Base-by-base conservation (phyloP, 108 stramenopile species). In the Cylindrotheca fusiformis region DNA sequence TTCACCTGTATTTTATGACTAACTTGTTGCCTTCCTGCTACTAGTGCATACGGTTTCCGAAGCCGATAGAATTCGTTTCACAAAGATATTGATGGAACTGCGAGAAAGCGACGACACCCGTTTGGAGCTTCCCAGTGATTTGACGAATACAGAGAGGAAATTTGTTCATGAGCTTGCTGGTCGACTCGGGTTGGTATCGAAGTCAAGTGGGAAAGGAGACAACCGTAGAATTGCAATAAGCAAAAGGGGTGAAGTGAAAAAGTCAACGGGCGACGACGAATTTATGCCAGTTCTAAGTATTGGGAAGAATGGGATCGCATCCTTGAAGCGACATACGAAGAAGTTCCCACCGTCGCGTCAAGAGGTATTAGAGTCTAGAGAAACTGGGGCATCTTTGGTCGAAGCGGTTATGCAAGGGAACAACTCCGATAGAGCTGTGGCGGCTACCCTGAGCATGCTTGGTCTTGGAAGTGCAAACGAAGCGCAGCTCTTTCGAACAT, bases 91-190 rank as follows among this genome's bases (percentile, higher is more conserved):
- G 26, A 68, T 74, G 57, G 28, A 74, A 25, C 53, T 90, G 4
- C 71, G 88, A 12, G 88, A 90, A 58, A 56, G 60, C 23, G 50
- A 71, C 12, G 69, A 73, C 4, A 54, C 49, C 4, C 32, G 60
- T 10, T 55, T 83, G 32, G 81, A 80, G 32, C 55, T 90, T 33
- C 80, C 88, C 8, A 23, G 81, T 10, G 66, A 76, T 65, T 61
- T 90, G 53, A 87, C 88, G 52, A 90, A 90, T 63, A 90, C 88
- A 8, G 83, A 87, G 66, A 68, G 88, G 36, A 90, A 90, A 51
- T 90, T 77, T 49, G 60, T 87, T 6, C 88, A 90, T 59, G 63
- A 83, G 67, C 58, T 83, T 31, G 74, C 85, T 5, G 56, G 52
- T 8, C 76, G 76, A 55, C 65, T 90, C 36, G 88, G 88, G 4